Percentiles rank a stretch among this genome's conserved stretches.
Evolutionary conservation across 2,329 filamentous ascomycete species (phyloP).

Genomic region (Talaromyces atroroseus): DNA sequence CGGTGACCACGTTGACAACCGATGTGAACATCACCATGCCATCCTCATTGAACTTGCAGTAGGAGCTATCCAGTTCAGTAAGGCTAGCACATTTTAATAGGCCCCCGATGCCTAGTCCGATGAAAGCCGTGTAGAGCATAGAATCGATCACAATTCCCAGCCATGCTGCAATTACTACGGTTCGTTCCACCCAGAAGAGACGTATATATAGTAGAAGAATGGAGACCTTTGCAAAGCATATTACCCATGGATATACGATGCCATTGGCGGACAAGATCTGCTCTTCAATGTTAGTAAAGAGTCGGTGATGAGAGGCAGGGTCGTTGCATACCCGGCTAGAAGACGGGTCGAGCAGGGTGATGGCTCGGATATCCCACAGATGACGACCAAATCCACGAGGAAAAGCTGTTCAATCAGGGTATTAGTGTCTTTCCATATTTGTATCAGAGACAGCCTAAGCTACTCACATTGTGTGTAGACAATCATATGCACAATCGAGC

Average conservation of each 20-base stretch:
- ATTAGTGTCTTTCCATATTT: no score
- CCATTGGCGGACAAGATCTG: background rate
- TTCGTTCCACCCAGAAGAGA: background rate
- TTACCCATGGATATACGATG: background rate
- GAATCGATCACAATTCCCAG: background rate
- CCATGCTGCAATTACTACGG: background rate
- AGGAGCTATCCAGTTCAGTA: background rate
- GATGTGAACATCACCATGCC: background rate
- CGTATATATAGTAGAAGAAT: background rate
- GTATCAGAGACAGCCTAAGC: no score
- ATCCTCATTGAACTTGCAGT: background rate
- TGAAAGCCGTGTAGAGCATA: background rate
- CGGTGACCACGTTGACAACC: background rate
- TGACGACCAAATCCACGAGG: slow-evolving; percentile 1
- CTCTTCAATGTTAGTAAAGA: no score
- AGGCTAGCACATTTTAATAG: background rate
- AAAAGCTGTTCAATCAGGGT: background rate
- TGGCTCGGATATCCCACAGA: background rate
- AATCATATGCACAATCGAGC: background rate
- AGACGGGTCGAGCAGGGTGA: background rate
- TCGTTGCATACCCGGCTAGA: background rate
- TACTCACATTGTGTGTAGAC: background rate
- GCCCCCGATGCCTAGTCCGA: background rate
- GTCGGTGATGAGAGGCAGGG: background rate
- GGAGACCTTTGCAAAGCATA: background rate